These are phyloP conservation scores for Xerocomus spinulosus DNA, from an alignment of 768 basidiomycete species.

Conservation along the genomic window DNA sequence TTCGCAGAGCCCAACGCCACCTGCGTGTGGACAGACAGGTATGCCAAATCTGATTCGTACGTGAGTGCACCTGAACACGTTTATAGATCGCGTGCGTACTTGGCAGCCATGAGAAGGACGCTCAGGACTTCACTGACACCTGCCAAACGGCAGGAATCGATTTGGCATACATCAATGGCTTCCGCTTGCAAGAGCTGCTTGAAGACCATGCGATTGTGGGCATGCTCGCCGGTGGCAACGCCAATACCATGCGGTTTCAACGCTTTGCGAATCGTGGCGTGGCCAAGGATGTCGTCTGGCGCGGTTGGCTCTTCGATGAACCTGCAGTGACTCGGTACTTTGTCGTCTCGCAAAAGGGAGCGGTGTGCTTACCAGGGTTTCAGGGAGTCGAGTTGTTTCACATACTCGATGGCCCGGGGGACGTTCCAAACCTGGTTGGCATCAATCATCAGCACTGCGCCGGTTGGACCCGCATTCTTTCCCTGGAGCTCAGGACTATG, in stretches of 20 bases:
- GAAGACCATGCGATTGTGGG: constrained; percentile 95
- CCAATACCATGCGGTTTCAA: constrained; percentile 82
- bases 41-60: constrained; percentile 63
- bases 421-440: constrained; percentile 98
- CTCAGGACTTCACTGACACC: constrained; percentile 94
- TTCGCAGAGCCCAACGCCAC: constrained; percentile 93
- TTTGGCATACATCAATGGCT: constrained; percentile 93
- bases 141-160: constrained; percentile 90
- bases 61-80: constrained; percentile 1
- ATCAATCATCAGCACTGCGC: constrained; percentile 94
- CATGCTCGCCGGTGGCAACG: constrained; percentile 95
- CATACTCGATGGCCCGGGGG: constrained; percentile 86
- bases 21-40: constrained; percentile 93
- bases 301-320: constrained; percentile 98
- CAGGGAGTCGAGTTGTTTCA: constrained; percentile 68
- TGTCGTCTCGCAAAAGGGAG: background rate
- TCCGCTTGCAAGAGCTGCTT: constrained; percentile 92
- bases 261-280: constrained; percentile 78
- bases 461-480: constrained; percentile 94
- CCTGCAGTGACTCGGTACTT: constrained; percentile 37
- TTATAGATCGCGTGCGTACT: constrained; percentile 41
- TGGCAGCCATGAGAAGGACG: constrained; percentile 89
- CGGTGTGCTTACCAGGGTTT: constrained; percentile 69
- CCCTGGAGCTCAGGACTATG: constrained; percentile 59
- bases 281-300: constrained; percentile 89